These are phyloP conservation scores for Kuraishia capsulata DNA, from an alignment of 805 yeast species.

Conservation along the genomic window DNA sequence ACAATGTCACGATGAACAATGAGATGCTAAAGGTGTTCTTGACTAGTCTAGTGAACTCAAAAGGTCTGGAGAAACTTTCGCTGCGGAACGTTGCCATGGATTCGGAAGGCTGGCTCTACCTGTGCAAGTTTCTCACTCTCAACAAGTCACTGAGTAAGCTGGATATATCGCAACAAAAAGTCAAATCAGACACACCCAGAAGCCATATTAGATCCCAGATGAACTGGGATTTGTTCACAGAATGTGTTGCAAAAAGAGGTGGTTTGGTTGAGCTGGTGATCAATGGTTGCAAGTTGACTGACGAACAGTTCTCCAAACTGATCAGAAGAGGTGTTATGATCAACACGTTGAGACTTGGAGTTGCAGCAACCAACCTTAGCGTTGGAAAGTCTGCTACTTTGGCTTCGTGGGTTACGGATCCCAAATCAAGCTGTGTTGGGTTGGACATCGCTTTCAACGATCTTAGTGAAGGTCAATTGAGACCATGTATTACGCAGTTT, in stretches of 20 bases:
- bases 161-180: constrained; percentile 48
- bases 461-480: constrained; percentile 33
- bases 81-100: constrained; percentile 49
- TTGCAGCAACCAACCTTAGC: constrained; percentile 43
- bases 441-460: constrained; percentile 49
- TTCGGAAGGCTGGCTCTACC: constrained; percentile 36
- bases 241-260: constrained; percentile 31
- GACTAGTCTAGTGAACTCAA: constrained; percentile 33
- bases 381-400: constrained; percentile 28
- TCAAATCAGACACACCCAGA: constrained; percentile 34
- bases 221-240: constrained; percentile 44
- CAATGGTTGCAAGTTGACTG: constrained; percentile 43
- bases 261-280: constrained; percentile 52
- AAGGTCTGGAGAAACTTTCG: constrained; percentile 39
- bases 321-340: constrained; percentile 30
- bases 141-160: constrained; percentile 37
- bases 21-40: constrained; percentile 44
- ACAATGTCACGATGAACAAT: constrained; percentile 44
- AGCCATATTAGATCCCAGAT: constrained; percentile 30
- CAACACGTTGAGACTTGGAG: constrained; percentile 40
- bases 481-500: constrained; percentile 36
- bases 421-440: constrained; percentile 38
- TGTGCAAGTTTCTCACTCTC: constrained; percentile 37
- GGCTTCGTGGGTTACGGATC: constrained; percentile 37
- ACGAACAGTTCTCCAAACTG: constrained; percentile 29